These are phyloP conservation scores for Botryotinia narcissicola DNA, from an alignment of 2,329 filamentous ascomycete species.

Conservation along the genomic window DNA sequence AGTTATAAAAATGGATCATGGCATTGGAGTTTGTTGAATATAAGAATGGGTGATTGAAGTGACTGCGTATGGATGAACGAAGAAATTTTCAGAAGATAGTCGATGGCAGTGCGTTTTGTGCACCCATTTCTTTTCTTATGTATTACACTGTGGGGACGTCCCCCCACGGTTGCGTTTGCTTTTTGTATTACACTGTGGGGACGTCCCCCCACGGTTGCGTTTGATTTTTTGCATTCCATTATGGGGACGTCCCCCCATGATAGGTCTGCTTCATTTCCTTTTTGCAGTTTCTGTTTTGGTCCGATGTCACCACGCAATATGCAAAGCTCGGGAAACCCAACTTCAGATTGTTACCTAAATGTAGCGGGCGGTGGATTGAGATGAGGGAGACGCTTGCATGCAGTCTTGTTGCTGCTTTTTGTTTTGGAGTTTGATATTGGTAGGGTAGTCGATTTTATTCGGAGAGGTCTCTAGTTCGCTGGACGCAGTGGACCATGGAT, in stretches of 20 bases:
- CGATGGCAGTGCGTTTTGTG: background rate
- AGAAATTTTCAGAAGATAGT: background rate
- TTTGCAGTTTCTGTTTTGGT: background rate
- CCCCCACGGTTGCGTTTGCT: background rate
- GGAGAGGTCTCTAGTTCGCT: background rate
- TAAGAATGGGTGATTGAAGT: background rate
- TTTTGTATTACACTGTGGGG: background rate
- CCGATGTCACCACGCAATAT: background rate
- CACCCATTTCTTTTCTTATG: background rate
- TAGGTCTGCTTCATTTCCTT: background rate
- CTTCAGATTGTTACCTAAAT: background rate
- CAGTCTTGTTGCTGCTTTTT: background rate
- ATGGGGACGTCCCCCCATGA: conserved; percentile 10
- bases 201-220: background rate
- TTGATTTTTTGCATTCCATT: background rate
- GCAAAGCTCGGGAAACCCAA: background rate
- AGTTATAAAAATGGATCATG: background rate
- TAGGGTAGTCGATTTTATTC: background rate
- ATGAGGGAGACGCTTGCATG: background rate
- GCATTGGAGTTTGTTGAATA: background rate
- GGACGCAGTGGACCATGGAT: background rate
- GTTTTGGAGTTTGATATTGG: background rate
- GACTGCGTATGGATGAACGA: background rate
- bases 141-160: background rate
- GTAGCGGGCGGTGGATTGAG: background rate